phyloP scores from a whole-genome alignment of 2,329 filamentous ascomycete species.

The Fusarium goolgardi region DNA sequence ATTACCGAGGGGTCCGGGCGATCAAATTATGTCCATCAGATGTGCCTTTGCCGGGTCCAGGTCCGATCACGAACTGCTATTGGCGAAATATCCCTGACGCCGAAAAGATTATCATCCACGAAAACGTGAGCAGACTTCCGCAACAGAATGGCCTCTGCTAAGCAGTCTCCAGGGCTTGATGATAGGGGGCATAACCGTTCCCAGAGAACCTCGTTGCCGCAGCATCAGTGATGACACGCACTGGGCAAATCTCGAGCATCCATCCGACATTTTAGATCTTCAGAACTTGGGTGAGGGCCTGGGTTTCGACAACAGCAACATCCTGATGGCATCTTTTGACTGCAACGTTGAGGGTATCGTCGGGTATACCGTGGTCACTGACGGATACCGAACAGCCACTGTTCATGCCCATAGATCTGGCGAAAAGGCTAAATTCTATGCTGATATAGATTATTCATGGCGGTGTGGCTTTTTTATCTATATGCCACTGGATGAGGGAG shows the following conservation, averaged over 20 bases:
- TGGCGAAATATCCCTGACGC: neutral
- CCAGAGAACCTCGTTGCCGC: neutral
- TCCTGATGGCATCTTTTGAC: neutral
- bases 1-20: neutral
- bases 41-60: neutral
- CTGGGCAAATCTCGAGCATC: neutral
- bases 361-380: conserved; percentile 4
- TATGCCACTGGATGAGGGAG: neutral
- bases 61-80: neutral
- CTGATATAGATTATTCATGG: neutral
- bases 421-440: neutral
- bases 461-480: neutral
- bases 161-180: neutral
- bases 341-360: neutral
- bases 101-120: neutral
- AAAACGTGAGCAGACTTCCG: neutral
- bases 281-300: neutral
- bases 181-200: neutral
- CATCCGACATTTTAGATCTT: neutral
- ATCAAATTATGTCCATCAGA: neutral
- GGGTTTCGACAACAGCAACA: neutral
- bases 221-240: neutral
- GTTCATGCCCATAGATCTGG: neutral
- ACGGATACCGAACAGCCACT: neutral
- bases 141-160: rapidly evolving